Conservation (phyloP, 352 stramenopile species). For the Thalassiosira hispida region DNA sequence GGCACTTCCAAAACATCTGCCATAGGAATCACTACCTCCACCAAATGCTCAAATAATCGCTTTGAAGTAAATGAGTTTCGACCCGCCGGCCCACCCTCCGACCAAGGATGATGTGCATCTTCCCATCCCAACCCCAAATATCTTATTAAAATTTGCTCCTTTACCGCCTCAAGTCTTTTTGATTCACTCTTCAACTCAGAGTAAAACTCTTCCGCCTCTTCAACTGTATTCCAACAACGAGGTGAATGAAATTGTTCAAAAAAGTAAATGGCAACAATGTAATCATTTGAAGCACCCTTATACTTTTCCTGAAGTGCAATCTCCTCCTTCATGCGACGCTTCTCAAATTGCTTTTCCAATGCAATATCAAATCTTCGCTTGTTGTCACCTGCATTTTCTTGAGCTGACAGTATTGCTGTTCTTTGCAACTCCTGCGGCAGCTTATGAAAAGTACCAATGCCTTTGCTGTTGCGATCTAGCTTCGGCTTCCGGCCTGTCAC, state of each 20-base stretch:
- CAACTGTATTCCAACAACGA: slow-evolving; percentile 34
- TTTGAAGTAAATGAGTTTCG: slow-evolving; percentile 3
- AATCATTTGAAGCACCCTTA: not conserved
- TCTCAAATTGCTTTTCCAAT: not conserved
- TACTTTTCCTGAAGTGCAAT: slow-evolving; percentile 19
- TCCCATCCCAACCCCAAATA: slow-evolving; percentile 28
- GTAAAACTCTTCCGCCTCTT: slow-evolving; percentile 23
- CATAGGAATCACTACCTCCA: slow-evolving; percentile 31
- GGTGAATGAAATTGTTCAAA: slow-evolving; percentile 32
- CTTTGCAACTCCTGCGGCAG: slow-evolving; percentile 16
- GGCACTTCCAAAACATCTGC: slow-evolving; percentile 13
- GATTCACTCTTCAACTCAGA: slow-evolving; percentile 6
- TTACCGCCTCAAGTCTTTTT: slow-evolving; percentile 23
- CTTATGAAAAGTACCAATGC: not conserved
- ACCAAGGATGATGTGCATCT: slow-evolving; percentile 24
- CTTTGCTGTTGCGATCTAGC: not conserved
- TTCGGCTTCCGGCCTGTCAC: slow-evolving; percentile 9
- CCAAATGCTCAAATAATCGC: slow-evolving; percentile 41
- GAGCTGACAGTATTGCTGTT: not conserved
- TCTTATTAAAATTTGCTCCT: slow-evolving; percentile 47
- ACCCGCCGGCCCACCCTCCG: not conserved
- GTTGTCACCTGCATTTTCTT: slow-evolving; percentile 1
- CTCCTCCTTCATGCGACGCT: slow-evolving; percentile 8
- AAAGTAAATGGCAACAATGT: slow-evolving; percentile 38
- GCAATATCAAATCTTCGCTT: slow-evolving; percentile 15